A percentile compares a stretch with the other conserved stretches of the same genome.
Conservation (phyloP, 768 basidiomycete genomes). For the Phallus indusiatus region DNA sequence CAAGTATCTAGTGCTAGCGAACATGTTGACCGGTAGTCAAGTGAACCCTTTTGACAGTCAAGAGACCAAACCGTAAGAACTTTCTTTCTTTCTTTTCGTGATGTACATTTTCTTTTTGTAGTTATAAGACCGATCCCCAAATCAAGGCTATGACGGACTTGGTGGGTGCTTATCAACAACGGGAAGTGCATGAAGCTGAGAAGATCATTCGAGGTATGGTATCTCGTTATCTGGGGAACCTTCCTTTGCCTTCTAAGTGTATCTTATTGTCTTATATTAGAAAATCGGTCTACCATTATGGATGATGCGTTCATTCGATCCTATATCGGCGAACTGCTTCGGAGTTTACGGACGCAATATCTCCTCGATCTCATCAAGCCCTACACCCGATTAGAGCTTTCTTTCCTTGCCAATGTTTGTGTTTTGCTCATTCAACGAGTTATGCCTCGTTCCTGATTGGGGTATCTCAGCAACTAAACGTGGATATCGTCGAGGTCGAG, state of each 20-base stretch:
- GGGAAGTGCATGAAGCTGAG: conserved; percentile 94
- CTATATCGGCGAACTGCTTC: conserved; percentile 93
- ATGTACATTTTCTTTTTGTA: conserved; percentile 27
- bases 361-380: conserved; percentile 97
- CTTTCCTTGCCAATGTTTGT: conserved; percentile 82
- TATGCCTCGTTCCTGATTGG: not conserved
- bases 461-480: conserved; percentile 82
- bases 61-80: conserved; percentile 92
- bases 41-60: conserved; percentile 99
- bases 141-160: conserved; percentile 98
- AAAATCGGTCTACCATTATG: conserved; percentile 93
- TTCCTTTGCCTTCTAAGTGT: not conserved
- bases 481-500: conserved; percentile 86
- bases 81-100: not conserved
- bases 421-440: not conserved
- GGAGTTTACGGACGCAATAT: conserved; percentile 90
- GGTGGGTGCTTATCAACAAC: conserved; percentile 91
- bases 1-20: conserved; percentile 84
- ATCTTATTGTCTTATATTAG: conserved; percentile 36
- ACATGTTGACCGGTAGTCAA: conserved; percentile 97
- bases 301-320: conserved; percentile 87
- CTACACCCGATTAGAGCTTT: conserved; percentile 87
- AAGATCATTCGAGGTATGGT: conserved; percentile 77
- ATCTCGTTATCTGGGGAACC: not conserved
- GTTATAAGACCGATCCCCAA: conserved; percentile 92